Conservation (phyloP, 2,329 filamentous ascomycete genomes). For the Talaromyces sp. region DNA sequence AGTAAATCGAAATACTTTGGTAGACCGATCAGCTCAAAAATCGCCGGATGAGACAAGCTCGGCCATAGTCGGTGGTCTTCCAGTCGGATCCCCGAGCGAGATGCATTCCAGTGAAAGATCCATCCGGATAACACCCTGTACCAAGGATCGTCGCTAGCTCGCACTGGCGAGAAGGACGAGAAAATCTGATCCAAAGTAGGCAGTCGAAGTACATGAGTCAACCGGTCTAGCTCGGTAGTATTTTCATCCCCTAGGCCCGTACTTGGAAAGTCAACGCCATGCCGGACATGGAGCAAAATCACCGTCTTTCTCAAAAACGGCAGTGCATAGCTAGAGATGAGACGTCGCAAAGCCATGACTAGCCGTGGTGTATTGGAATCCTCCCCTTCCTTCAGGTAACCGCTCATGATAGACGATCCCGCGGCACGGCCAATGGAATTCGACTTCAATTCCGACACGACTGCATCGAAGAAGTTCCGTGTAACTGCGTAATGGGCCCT, state of each 20-base stretch:
- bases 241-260: constrained; percentile 59
- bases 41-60: constrained; percentile 71
- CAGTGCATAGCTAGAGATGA: constrained; percentile 76
- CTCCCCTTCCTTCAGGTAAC: constrained; percentile 33
- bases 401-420: constrained; percentile 30
- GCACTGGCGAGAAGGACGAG: constrained; percentile 45
- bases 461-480: constrained; percentile 33
- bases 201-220: constrained; percentile 69
- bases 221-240: constrained; percentile 72
- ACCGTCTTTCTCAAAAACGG: constrained; percentile 80
- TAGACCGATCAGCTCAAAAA: constrained; percentile 88
- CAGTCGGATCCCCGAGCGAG: constrained; percentile 24
- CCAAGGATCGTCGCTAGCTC: constrained; percentile 36
- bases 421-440: constrained; percentile 31
- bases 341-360: constrained; percentile 28
- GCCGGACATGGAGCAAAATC: constrained; percentile 80
- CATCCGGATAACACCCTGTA: constrained; percentile 59
- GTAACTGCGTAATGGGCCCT: constrained; percentile 23
- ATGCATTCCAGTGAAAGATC: constrained; percentile 52
- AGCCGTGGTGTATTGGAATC: constrained; percentile 26
- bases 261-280: constrained; percentile 79
- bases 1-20: constrained; percentile 88
- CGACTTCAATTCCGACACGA: constrained; percentile 30
- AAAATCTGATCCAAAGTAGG: constrained; percentile 78
- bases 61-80: constrained; percentile 35